Evolutionary conservation across 2,329 filamentous ascomycete species (phyloP).

Genomic region (Trichoderma sp.): DNA sequence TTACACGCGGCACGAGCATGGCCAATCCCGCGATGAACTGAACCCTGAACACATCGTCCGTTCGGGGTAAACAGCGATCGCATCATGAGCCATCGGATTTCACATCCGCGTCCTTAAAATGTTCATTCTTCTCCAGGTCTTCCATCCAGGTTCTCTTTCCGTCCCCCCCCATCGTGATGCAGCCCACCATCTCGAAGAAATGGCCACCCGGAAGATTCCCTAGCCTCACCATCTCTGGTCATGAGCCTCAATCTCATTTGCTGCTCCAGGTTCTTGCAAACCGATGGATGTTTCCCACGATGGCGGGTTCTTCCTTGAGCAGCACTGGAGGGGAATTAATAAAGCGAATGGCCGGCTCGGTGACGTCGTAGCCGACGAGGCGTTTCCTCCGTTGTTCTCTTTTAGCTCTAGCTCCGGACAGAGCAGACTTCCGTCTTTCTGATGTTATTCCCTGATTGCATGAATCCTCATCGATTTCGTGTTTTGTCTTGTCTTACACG

Average conservation of each 20-base stretch:
- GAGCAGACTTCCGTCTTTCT: background rate
- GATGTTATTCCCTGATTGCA: background rate
- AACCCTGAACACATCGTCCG: too few species aligned
- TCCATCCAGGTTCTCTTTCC: background rate
- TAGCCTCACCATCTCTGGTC: conserved; percentile 22
- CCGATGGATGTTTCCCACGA: too few species aligned
- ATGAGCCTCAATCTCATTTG: conserved; percentile 7
- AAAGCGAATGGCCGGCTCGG: conserved; percentile 15
- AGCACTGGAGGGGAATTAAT: background rate
- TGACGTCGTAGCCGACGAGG: conserved; percentile 4
- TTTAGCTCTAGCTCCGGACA: conserved; percentile 14
- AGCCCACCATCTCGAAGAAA: background rate
- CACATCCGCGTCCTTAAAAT: background rate
- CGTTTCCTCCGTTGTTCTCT: background rate
- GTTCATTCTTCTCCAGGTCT: too few species aligned
- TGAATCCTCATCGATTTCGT: background rate
- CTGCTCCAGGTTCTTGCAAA: background rate
- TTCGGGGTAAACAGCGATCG: too few species aligned
- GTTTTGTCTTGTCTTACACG: background rate
- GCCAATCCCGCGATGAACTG: too few species aligned
- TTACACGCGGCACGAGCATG: too few species aligned
- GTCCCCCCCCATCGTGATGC: background rate
- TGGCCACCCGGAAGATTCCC: conserved; percentile 23
- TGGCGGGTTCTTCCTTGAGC: too few species aligned
- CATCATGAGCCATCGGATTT: background rate